Percentiles rank a stretch among this genome's conserved stretches.
Conservation (phyloP, 768 basidiomycete genomes). For the Leccinum arenicola region DNA sequence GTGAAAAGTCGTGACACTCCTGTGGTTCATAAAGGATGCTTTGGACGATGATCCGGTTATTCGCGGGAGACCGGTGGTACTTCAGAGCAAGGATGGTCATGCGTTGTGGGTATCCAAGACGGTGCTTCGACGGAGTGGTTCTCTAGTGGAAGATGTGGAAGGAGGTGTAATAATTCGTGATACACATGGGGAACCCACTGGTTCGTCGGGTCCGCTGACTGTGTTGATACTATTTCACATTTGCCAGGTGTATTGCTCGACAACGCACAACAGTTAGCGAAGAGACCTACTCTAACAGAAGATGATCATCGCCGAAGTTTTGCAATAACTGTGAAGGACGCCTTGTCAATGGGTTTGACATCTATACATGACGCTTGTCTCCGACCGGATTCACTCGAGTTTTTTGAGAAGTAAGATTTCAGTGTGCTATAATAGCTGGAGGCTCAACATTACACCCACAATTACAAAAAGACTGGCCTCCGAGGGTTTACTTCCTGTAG, state of each 20-base stretch:
- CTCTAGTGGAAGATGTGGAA: constrained; percentile 66
- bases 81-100: constrained; percentile 87
- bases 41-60: constrained; percentile 71
- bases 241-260: constrained; percentile 70
- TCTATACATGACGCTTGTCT: neutral
- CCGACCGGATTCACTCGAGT: neutral
- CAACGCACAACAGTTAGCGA: constrained; percentile 78
- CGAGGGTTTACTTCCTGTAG: constrained; percentile 58
- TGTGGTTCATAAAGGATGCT: constrained; percentile 50
- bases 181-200: constrained; percentile 62
- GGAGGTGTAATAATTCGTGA: constrained; percentile 82
- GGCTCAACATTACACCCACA: constrained; percentile 30
- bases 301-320: constrained; percentile 60
- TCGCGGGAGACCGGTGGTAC: constrained; percentile 63
- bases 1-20: neutral
- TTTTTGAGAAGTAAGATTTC: neutral
- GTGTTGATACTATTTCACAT: constrained; percentile 5
- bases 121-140: constrained; percentile 54
- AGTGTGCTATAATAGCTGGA: neutral
- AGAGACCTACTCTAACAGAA: constrained; percentile 61
- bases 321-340: constrained; percentile 38
- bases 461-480: constrained; percentile 53
- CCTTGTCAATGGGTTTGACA: neutral
- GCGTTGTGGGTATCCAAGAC: constrained; percentile 80
- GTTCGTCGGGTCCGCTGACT: constrained; percentile 34